Evolutionary conservation across 1,284 basidiomycete genomes (phyloP).

Genomic region (Ustilago curta): DNA sequence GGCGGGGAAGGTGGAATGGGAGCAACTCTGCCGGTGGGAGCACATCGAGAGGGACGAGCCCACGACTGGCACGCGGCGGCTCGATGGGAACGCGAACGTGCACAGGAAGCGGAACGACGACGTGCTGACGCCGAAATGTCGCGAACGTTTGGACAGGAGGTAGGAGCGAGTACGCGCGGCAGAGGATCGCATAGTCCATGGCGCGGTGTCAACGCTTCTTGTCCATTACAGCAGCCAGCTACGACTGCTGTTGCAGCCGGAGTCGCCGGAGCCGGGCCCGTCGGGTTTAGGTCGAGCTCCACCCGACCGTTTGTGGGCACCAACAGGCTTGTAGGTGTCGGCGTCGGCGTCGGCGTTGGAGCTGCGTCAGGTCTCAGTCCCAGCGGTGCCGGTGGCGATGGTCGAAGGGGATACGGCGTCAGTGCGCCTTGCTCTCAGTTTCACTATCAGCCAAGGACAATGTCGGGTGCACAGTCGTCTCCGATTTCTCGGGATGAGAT

Average conservation of each 20-base stretch:
- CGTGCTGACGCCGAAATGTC: constrained; percentile 54
- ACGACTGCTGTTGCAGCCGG: neutral
- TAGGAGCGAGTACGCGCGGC: constrained; percentile 45
- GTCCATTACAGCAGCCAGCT: constrained; percentile 3
- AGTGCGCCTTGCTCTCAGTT: constrained; percentile 39
- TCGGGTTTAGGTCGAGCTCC: constrained; percentile 31
- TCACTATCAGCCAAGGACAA: constrained; percentile 26
- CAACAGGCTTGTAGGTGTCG: constrained; percentile 23
- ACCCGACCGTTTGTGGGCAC: constrained; percentile 16
- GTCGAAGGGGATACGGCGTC: constrained; percentile 30
- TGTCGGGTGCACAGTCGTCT: constrained; percentile 14
- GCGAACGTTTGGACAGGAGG: constrained; percentile 52
- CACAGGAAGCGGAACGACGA: constrained; percentile 40
- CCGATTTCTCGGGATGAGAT: constrained; percentile 33
- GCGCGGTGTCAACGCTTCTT: constrained; percentile 16
- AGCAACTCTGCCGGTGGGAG: constrained; percentile 34
- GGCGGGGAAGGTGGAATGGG: constrained; percentile 41
- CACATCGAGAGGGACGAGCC: constrained; percentile 28
- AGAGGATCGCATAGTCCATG: constrained; percentile 48
- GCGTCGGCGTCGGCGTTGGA: constrained; percentile 15
- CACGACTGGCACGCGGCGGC: constrained; percentile 37
- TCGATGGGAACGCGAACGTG: constrained; percentile 42
- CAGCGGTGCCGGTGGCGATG: constrained; percentile 6
- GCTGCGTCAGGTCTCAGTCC: constrained; percentile 10
- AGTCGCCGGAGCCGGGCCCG: neutral